Evolutionary conservation across 1,139 yeast genomes (phyloP).

Genomic region (Debaryomyces nepalensis): DNA sequence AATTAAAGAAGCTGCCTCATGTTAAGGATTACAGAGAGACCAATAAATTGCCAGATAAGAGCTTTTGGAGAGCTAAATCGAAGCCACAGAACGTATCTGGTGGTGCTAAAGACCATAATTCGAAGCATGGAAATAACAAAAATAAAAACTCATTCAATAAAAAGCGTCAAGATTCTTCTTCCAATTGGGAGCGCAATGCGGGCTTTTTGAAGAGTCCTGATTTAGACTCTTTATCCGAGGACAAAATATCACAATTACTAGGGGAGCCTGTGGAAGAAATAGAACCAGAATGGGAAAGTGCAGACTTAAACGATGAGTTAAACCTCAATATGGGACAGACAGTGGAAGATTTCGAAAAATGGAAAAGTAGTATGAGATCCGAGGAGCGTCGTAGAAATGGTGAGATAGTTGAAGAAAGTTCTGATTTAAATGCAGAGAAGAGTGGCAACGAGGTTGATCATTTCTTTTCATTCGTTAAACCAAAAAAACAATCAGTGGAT

Average conservation of each 20-base stretch:
- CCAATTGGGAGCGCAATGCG: conserved; percentile 37
- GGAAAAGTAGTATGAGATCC: conserved; percentile 66
- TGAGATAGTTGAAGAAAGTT: conserved; percentile 35
- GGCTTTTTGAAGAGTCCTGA: conserved; percentile 30
- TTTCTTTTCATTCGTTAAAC: conserved; percentile 53
- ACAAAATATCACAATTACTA: conserved; percentile 36
- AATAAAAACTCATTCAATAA: conserved; percentile 20
- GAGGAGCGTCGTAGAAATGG: conserved; percentile 60
- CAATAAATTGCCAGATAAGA: conserved; percentile 42
- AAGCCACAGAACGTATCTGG: conserved; percentile 16
- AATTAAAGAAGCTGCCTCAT: conserved; percentile 42
- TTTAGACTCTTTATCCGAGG: conserved; percentile 34
- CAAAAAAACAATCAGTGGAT: conserved; percentile 24
- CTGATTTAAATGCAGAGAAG: conserved; percentile 21
- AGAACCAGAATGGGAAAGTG: conserved; percentile 60
- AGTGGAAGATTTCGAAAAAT: conserved; percentile 71
- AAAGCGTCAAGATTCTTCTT: conserved; percentile 24
- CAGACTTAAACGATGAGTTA: conserved; percentile 34
- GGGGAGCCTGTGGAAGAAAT: conserved; percentile 48
- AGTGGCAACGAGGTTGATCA: conserved; percentile 55
- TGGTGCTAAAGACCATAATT: conserved; percentile 15
- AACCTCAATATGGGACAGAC: conserved; percentile 58
- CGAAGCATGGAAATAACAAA: conserved; percentile 13
- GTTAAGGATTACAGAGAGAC: conserved; percentile 31
- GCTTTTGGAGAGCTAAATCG: conserved; percentile 44